These are phyloP conservation scores for Skeletonema tropicum DNA, from an alignment of 108 stramenopile species.

Conservation along the genomic window DNA sequence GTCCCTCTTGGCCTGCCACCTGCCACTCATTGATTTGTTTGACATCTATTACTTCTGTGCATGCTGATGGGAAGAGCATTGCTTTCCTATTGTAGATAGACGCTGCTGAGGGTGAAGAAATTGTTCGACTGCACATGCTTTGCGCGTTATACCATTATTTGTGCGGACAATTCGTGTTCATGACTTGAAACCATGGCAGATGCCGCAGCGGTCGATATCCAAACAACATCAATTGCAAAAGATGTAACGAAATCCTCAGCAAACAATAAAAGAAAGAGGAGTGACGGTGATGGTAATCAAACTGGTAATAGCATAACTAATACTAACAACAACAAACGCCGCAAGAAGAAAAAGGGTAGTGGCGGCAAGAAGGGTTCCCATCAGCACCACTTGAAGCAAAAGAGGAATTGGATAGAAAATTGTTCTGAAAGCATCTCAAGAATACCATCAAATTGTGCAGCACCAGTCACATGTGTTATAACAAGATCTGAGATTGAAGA, in stretches of 20 bases:
- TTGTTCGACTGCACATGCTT: too few relatives aligned
- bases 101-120: too few relatives aligned
- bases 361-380: constrained; percentile 2
- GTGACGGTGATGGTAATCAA: background rate
- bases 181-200: background rate
- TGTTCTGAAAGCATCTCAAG: constrained; percentile 39
- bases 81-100: too few relatives aligned
- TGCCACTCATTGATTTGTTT: too few relatives aligned
- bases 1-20: too few relatives aligned
- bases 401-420: constrained; percentile 39
- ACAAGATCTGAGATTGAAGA: constrained; percentile 38
- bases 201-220: background rate
- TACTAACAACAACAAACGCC: background rate
- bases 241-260: background rate
- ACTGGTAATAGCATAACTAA: background rate
- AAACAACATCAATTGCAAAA: background rate
- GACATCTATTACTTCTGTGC: too few relatives aligned
- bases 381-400: constrained; percentile 2
- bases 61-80: too few relatives aligned
- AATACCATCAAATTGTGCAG: constrained; percentile 19
- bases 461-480: constrained; percentile 32
- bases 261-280: background rate
- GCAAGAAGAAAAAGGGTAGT: constrained; percentile 15
- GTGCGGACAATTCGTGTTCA: background rate
- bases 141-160: background rate